A percentile compares a stretch with the other conserved stretches of the same genome.
These are phyloP conservation scores for Cryptococcus wingfieldii DNA, from an alignment of 1,284 basidiomycete species.

Conservation along the genomic window DNA sequence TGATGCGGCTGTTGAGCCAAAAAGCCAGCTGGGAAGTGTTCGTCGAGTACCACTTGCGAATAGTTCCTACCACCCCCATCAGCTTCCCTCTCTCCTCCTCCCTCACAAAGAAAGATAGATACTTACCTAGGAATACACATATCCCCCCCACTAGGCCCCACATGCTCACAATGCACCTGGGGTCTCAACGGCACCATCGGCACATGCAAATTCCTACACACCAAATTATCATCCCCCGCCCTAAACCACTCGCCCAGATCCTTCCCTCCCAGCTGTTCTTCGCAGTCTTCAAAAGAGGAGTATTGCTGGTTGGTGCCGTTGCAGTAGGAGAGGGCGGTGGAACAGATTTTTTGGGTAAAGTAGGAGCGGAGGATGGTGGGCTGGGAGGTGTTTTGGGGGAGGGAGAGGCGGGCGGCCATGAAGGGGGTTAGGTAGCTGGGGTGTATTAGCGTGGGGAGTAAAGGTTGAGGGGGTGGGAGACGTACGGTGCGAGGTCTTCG, in stretches of 20 bases:
- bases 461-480: neutral
- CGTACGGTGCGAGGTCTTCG: conserved; percentile 16
- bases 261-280: conserved; percentile 3
- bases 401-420: conserved; percentile 16
- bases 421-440: conserved; percentile 17
- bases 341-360: conserved; percentile 17
- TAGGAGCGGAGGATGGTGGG: conserved; percentile 17
- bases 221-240: conserved; percentile 23
- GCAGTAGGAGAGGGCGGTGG: conserved; percentile 14
- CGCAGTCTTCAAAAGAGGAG: conserved; percentile 17
- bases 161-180: conserved; percentile 22
- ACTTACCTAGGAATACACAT: conserved; percentile 27
- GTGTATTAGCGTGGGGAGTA: too few species aligned
- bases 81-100: too few species aligned
- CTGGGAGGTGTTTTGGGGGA: neutral
- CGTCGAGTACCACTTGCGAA: too few species aligned
- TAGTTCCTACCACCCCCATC: too few species aligned
- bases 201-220: conserved; percentile 25
- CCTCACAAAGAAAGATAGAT: neutral
- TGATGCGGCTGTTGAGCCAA: too few species aligned
- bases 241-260: conserved; percentile 23
- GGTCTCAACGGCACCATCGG: conserved; percentile 24
- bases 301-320: conserved; percentile 23
- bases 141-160: conserved; percentile 25
- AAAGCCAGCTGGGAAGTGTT: too few species aligned